These are phyloP conservation scores for Xenoacremonium recifei DNA, from an alignment of 2,329 filamentous ascomycete species.

Conservation along the genomic window DNA sequence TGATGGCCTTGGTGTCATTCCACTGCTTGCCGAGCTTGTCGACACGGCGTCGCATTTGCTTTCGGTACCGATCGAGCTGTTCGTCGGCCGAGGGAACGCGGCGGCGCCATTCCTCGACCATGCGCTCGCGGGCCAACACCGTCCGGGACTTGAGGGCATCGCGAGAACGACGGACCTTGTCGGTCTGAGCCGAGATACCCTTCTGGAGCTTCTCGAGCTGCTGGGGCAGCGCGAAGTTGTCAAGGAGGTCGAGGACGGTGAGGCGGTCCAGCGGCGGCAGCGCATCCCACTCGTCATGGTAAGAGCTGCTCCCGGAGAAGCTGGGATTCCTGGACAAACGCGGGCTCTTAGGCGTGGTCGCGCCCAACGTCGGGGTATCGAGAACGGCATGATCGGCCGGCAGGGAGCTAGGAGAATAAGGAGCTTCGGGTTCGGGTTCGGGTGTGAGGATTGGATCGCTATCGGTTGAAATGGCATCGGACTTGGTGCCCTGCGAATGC, in stretches of 20 bases:
- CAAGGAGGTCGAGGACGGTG: conserved; percentile 87
- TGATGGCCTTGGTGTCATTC: conserved; percentile 88
- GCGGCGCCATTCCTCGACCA: conserved; percentile 90
- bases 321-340: conserved; percentile 73
- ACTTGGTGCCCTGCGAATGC: conserved; percentile 15
- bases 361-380: conserved; percentile 52
- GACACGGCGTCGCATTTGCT: conserved; percentile 84
- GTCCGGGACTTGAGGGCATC: conserved; percentile 76
- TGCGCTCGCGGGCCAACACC: conserved; percentile 77
- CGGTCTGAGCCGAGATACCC: conserved; percentile 76
- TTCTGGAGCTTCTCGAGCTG: conserved; percentile 88
- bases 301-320: conserved; percentile 81
- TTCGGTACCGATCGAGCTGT: conserved; percentile 86
- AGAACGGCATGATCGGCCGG: conserved; percentile 41
- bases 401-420: conserved; percentile 42
- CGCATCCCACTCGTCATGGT: conserved; percentile 83
- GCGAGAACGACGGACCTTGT: conserved; percentile 80
- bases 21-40: conserved; percentile 81
- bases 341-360: conserved; percentile 47
- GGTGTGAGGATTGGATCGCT: conserved; percentile 42
- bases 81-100: conserved; percentile 85
- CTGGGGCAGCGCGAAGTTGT: conserved; percentile 88
- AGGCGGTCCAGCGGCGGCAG: conserved; percentile 87
- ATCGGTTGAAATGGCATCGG: conserved; percentile 24
- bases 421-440: conserved; percentile 35